Conservation (phyloP, 129 eudicot genomes). For the Tanacetum coccineum region DNA sequence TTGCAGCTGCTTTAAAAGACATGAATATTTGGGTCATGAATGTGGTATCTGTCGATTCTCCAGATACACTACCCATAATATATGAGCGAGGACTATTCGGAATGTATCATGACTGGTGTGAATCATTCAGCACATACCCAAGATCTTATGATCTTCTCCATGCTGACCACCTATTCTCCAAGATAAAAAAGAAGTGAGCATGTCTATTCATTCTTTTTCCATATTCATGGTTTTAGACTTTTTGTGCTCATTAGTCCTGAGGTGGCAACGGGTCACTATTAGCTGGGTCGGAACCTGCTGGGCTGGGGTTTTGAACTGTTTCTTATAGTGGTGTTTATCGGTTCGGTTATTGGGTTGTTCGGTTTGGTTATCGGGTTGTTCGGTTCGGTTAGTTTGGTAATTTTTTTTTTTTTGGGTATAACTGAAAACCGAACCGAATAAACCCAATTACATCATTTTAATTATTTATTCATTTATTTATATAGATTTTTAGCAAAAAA, state of each 20-base stretch:
- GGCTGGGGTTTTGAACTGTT: neutral
- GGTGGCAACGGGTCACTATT: neutral
- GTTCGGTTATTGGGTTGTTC: too few relatives aligned
- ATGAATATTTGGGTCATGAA: constrained; percentile 85
- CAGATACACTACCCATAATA: constrained; percentile 81
- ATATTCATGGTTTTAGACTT: neutral
- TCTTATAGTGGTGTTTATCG: too few relatives aligned
- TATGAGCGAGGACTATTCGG: constrained; percentile 91
- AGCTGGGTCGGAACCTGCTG: too few relatives aligned
- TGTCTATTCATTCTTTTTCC: neutral
- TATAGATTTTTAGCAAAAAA: too few relatives aligned
- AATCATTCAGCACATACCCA: constrained; percentile 90
- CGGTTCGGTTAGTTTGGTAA: too few relatives aligned
- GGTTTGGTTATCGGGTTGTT: too few relatives aligned
- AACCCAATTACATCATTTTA: too few relatives aligned
- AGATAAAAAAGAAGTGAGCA: constrained; percentile 59
- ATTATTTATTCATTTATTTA: too few relatives aligned
- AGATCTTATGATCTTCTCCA: constrained; percentile 94
- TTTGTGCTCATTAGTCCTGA: neutral
- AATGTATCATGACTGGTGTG: constrained; percentile 91
- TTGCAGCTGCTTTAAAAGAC: constrained; percentile 81
- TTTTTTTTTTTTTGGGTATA: too few relatives aligned
- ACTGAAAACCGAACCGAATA: too few relatives aligned
- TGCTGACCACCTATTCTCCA: constrained; percentile 91
- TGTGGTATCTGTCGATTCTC: constrained; percentile 63